phyloP scores from a whole-genome alignment of 768 basidiomycete species.

The Trametes punicea region DNA sequence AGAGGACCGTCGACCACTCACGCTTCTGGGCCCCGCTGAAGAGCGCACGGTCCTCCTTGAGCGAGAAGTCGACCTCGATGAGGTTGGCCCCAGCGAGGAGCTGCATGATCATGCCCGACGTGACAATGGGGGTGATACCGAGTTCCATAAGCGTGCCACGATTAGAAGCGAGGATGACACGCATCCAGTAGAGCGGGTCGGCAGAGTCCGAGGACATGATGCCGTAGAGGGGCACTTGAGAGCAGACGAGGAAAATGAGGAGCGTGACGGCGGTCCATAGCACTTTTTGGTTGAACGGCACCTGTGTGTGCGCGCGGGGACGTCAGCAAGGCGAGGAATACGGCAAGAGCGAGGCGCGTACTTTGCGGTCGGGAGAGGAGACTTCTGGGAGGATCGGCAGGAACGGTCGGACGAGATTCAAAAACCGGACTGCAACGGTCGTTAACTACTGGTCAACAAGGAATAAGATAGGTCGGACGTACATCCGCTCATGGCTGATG shows the following conservation, averaged over 20 bases:
- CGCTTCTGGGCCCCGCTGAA: slow-evolving; percentile 97
- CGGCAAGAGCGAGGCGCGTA: slow-evolving; percentile 31
- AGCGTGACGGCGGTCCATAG: slow-evolving; percentile 99
- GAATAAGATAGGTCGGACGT: slow-evolving; percentile 32
- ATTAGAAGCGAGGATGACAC: slow-evolving; percentile 98
- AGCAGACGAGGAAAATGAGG: slow-evolving; percentile 99
- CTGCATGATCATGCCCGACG: slow-evolving; percentile 99
- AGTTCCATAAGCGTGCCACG: slow-evolving; percentile 99
- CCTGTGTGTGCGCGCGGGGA: slow-evolving; percentile 49
- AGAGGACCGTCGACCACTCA: slow-evolving; percentile 31
- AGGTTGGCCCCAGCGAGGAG: slow-evolving; percentile 95
- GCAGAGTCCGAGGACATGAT: slow-evolving; percentile 99
- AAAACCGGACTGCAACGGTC: slow-evolving; percentile 73
- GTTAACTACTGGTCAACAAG: neutral
- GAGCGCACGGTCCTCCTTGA: slow-evolving; percentile 95
- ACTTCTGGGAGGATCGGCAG: slow-evolving; percentile 96
- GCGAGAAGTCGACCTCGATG: slow-evolving; percentile 94
- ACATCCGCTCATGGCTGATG: slow-evolving; percentile 76
- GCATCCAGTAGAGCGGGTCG: slow-evolving; percentile 99
- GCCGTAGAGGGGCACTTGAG: slow-evolving; percentile 97
- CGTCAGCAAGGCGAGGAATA: neutral
- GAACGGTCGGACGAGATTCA: slow-evolving; percentile 98
- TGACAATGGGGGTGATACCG: slow-evolving; percentile 96
- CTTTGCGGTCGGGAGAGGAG: slow-evolving; percentile 96
- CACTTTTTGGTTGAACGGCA: slow-evolving; percentile 97